Evolutionary conservation across 2,329 filamentous ascomycete species (phyloP), one percentile per base, ranked within the genome.

Genomic region (Colletotrichum spinosum): DNA sequence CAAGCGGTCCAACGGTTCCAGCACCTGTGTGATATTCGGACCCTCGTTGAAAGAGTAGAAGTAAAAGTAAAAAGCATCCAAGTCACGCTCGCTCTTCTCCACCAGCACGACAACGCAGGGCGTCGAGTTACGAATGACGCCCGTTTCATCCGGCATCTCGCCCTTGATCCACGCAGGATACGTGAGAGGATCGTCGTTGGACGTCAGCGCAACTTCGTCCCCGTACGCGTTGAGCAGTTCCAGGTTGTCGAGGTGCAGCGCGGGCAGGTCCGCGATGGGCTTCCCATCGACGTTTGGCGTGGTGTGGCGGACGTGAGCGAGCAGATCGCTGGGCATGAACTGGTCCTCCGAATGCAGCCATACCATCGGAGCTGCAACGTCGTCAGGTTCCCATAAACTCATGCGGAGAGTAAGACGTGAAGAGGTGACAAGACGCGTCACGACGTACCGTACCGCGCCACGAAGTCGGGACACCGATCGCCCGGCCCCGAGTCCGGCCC

Each of bases 41-140:
- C 75, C 75, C 35, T 73, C 70, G 2, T 77, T 73, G 33, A 72
- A 77, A 0, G 75, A 76, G 53, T 77, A 77, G 13, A 77, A 77
- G 33, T 77, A 77, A 44, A 77, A 77, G 60, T 73, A 77, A 9
- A 77, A 77, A 0, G 73, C 75, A 38, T 76, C 75, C 1, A 75
- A 8, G 6, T 76, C 72, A 1, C 67, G 35, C 6, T 70, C 44
- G 38, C 57, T 66, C 57, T 72, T 73, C 12, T 75, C 71, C 0
- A 77, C 73, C 8, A 77, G 41, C 17, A 77, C 70, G 2, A 77
- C 73, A 2, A 73, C 73, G 42, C 73, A 75, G 0, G 75, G 69
- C 3, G 74, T 74, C 2, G 74, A 64, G 15, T 73, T 71, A 39
- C 42, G 69, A 3, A 71, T 65, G 13, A 10, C 49, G 12, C 73